A percentile compares a stretch with the other conserved stretches of the same genome.
Conservation (phyloP, 139 green algal genomes). For the Choricystis sp. region DNA sequence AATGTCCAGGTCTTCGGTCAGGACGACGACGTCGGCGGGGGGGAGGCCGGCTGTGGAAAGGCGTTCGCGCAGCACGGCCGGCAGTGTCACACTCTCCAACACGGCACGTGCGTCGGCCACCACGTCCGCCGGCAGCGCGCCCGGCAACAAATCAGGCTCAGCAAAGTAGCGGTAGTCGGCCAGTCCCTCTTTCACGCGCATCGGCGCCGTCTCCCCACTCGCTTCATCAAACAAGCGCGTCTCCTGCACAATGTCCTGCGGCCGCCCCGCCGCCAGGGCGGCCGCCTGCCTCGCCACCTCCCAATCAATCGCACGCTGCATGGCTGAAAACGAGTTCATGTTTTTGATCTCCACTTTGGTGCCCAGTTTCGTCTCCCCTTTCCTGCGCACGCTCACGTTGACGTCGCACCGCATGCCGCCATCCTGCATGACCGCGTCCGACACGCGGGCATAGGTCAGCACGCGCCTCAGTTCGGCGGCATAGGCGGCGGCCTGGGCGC, state of each 20-base stretch:
- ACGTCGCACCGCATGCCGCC: slow-evolving; percentile 85
- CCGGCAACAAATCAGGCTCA: slow-evolving; percentile 79
- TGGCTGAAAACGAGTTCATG: slow-evolving; percentile 94
- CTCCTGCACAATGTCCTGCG: slow-evolving; percentile 71
- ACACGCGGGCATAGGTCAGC: slow-evolving; percentile 68
- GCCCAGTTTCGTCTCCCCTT: slow-evolving; percentile 39
- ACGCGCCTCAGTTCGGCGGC: slow-evolving; percentile 76
- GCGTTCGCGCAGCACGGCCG: slow-evolving; percentile 37
- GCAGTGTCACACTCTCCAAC: slow-evolving; percentile 28
- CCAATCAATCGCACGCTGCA: slow-evolving; percentile 88
- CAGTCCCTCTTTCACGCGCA: slow-evolving; percentile 88
- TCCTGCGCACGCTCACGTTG: slow-evolving; percentile 65
- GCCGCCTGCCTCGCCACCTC: slow-evolving; percentile 72
- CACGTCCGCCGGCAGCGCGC: slow-evolving; percentile 36
- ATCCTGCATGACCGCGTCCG: slow-evolving; percentile 82
- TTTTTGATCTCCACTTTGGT: slow-evolving; percentile 99
- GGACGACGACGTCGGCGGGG: slow-evolving; percentile 53
- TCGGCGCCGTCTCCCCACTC: slow-evolving; percentile 46
- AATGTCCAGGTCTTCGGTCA: slow-evolving; percentile 63
- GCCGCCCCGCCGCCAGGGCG: slow-evolving; percentile 40
- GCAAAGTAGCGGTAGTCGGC: slow-evolving; percentile 98
- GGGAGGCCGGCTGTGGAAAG: slow-evolving; percentile 56
- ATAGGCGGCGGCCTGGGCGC: slow-evolving; percentile 76
- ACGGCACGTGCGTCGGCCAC: slow-evolving; percentile 15
- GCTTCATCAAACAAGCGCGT: slow-evolving; percentile 89